Evolutionary conservation across 2,329 filamentous ascomycete species (phyloP), one percentile per base, ranked within the genome.

Genomic region (Cladosporium sp.): DNA sequence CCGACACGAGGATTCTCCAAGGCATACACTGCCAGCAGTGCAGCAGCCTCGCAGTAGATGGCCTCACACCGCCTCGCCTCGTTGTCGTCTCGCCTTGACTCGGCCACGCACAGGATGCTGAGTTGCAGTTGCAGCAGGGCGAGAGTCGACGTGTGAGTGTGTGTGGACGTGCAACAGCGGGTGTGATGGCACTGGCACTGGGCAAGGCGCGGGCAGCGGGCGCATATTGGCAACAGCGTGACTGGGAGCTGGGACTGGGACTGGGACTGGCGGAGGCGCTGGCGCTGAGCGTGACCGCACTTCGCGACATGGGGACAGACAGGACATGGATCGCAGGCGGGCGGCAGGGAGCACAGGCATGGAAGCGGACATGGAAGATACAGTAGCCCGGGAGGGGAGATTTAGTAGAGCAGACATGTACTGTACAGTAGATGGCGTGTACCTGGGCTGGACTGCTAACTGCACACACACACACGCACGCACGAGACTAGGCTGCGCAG

Each of bases 61-160:
- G 37, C 44, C 46, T 29, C 61, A 63, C 61, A 63, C 61, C 61
- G 61, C 61, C 61, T 62, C 31, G 29, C 29, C n/a, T 31, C 40
- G 57, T 40, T 14, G 55, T 33, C 33, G 58, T 28, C 37, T 35
- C 28, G 59, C 59, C 58, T 50, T 53, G 59, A 62, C 59, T 62
- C 59, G 56, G 56, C 56, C 35, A 26, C 21, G 46, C 28, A 52
- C 46, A 52, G 46, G 44, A 35, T 28, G 59, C 37, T 29, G 40
- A 29, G 57, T 49, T 16, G 35, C 56, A n/a, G 37, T 44, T 23
- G 56, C 52, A 28, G 23, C 55, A 57, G 55, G 55, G 52, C 28
- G 52, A 29, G 12, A 37, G 55, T 40, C 55, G 55, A 46, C 14
- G 37, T 46, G 40, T 46, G 14, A 35, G 55, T 23, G 55, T 31